Percentiles rank a stretch among this genome's conserved stretches.
phyloP scores from a whole-genome alignment of 2,329 filamentous ascomycete genomes.

The Fusarium avenaceum region DNA sequence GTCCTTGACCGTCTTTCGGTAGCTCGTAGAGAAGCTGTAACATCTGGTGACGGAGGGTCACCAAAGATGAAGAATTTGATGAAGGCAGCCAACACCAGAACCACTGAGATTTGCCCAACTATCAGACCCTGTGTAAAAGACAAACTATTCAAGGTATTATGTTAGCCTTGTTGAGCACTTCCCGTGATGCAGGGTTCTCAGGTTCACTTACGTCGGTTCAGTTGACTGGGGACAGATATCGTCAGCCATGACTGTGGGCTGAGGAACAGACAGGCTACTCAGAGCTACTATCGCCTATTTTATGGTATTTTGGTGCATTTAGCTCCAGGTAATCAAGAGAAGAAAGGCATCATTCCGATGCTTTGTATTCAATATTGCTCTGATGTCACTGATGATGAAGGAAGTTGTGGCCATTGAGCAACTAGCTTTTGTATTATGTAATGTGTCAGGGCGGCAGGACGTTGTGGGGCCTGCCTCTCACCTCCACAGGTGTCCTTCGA shows the following conservation, averaged over 20 bases:
- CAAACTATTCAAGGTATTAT: slow-evolving; percentile 64
- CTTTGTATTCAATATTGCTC: slow-evolving; percentile 10
- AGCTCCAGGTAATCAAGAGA: background rate
- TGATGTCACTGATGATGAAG: slow-evolving; percentile 41
- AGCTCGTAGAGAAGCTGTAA: slow-evolving; percentile 80
- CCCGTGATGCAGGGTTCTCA: slow-evolving; percentile 17
- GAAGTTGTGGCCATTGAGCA: slow-evolving; percentile 8
- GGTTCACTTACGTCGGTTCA: slow-evolving; percentile 58
- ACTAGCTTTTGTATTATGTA: slow-evolving; percentile 37
- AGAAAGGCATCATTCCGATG: slow-evolving; percentile 9
- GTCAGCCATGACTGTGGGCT: slow-evolving; percentile 52
- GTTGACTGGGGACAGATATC: slow-evolving; percentile 59
- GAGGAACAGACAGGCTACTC: background rate
- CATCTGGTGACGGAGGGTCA: slow-evolving; percentile 86
- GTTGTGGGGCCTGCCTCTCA: slow-evolving; percentile 21
- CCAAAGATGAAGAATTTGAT: slow-evolving; percentile 99
- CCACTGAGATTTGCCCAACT: slow-evolving; percentile 91
- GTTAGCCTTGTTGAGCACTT: slow-evolving; percentile 20
- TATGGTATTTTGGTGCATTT: background rate
- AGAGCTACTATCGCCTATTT: background rate
- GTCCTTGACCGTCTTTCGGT: slow-evolving; percentile 80
- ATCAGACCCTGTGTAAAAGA: slow-evolving; percentile 96
- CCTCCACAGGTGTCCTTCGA: slow-evolving; percentile 38
- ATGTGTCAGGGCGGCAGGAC: slow-evolving; percentile 40
- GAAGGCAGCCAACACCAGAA: slow-evolving; percentile 91